These are phyloP conservation scores for Cardamine occulta DNA, from an alignment of 345 rosid genomes.

Conservation along the genomic window DNA sequence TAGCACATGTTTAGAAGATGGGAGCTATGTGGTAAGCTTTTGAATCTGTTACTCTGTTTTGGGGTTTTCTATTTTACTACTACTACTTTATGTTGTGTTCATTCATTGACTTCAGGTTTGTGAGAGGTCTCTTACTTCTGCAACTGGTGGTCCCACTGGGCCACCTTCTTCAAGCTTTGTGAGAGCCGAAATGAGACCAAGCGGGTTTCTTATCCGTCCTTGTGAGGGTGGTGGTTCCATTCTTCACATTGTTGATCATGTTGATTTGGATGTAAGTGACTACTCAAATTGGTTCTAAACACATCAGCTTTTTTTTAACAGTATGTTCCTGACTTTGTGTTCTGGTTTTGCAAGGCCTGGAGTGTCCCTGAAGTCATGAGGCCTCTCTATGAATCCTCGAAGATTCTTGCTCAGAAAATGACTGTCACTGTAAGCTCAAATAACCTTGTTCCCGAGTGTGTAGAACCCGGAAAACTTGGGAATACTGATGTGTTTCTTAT, in stretches of 20 bases:
- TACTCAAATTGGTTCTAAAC: neutral
- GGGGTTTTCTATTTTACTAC: neutral
- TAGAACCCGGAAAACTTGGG: neutral
- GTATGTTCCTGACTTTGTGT: neutral
- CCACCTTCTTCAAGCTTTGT: conserved; percentile 77
- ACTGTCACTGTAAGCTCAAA: conserved; percentile 74
- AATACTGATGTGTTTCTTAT: neutral
- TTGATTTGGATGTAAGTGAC: conserved; percentile 84
- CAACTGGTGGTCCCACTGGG: conserved; percentile 79
- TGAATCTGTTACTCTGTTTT: neutral
- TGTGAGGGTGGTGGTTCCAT: conserved; percentile 97
- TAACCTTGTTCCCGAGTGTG: neutral
- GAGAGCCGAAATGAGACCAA: conserved; percentile 91
- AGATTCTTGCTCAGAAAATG: conserved; percentile 93
- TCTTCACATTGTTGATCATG: conserved; percentile 94
- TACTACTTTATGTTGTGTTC: conserved; percentile 2
- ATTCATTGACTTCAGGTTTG: conserved; percentile 63
- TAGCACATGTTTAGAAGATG: conserved; percentile 88
- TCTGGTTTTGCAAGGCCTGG: conserved; percentile 57
- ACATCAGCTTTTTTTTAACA: neutral
- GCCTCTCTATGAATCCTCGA: conserved; percentile 93
- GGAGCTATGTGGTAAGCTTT: conserved; percentile 75
- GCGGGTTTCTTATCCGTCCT: conserved; percentile 90
- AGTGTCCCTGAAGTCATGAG: conserved; percentile 95
- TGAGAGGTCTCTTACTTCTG: conserved; percentile 84